Conservation (phyloP, 78 protist genomes). For the Blattamonas nauphoetae region DNA sequence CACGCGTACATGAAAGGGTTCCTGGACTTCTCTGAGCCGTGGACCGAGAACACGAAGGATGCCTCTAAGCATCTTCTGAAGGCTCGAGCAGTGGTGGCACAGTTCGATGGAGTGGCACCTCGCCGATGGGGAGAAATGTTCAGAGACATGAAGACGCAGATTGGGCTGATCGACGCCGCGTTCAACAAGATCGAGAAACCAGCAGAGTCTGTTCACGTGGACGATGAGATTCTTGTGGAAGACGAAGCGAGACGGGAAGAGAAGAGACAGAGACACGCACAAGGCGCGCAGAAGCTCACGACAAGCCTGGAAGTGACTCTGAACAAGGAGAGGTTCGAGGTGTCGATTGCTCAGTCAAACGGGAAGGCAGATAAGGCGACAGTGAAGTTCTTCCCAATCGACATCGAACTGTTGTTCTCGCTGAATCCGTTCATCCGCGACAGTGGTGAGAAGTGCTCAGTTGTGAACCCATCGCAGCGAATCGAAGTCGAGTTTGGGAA, state of each 20-base stretch:
- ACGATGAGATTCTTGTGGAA: not conserved
- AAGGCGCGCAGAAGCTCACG: not conserved
- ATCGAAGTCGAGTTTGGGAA: not conserved
- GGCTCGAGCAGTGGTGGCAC: not conserved
- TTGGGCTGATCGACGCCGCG: not conserved
- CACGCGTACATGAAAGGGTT: not conserved
- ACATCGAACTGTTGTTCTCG: not conserved
- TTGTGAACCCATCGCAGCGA: not conserved
- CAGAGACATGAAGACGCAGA: not conserved
- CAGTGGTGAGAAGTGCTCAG: not conserved
- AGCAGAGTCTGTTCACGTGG: not conserved
- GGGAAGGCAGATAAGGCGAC: not conserved
- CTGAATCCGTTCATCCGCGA: not conserved
- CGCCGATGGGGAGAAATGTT: not conserved
- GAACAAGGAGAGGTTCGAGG: not conserved
- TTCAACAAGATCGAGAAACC: not conserved
- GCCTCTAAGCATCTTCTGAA: too few relatives aligned
- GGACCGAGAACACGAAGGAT: too few relatives aligned
- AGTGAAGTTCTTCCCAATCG: not conserved
- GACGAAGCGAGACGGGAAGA: not conserved
- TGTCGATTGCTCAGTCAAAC: not conserved
- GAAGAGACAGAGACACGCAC: not conserved
- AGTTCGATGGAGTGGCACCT: not conserved
- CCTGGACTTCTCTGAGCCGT: not conserved
- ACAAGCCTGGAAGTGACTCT: not conserved